phyloP scores from a whole-genome alignment of 495 filamentous ascomycete genomes.

The Penicillium waksmanii region DNA sequence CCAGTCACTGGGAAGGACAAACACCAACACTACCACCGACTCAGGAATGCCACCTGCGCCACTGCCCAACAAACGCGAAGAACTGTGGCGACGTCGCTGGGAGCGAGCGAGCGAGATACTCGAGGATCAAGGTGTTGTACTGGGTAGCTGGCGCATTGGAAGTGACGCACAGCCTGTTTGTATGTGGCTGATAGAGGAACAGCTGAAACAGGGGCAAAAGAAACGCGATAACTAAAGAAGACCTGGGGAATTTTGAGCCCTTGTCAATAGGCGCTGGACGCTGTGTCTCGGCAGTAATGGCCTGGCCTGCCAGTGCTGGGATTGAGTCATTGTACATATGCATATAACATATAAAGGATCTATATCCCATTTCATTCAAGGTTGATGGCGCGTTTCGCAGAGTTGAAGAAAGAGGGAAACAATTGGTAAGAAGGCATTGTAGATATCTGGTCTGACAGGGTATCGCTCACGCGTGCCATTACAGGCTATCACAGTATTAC shows the following conservation, averaged over 20 bases:
- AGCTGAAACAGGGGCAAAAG: slow-evolving; percentile 32
- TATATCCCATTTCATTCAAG: not conserved
- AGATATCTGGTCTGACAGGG: too few relatives aligned
- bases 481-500: too few relatives aligned
- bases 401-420: too few relatives aligned
- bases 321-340: slow-evolving; percentile 1
- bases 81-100: slow-evolving; percentile 82
- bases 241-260: not conserved
- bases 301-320: not conserved
- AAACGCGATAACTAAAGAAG: slow-evolving; percentile 1
- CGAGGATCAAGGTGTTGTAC: slow-evolving; percentile 65
- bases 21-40: slow-evolving; percentile 20
- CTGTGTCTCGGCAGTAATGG: not conserved
- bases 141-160: slow-evolving; percentile 85
- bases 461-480: too few relatives aligned
- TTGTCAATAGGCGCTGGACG: not conserved
- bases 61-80: slow-evolving; percentile 72
- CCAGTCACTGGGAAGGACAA: slow-evolving; percentile 25
- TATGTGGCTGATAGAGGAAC: slow-evolving; percentile 54
- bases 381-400: too few relatives aligned
- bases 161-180: slow-evolving; percentile 71
- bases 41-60: slow-evolving; percentile 31
- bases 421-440: too few relatives aligned
- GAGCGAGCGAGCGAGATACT: slow-evolving; percentile 73
- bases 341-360: not conserved